Evolutionary conservation across 805 yeast genomes (phyloP), one percentile per base, ranked within the genome.

Genomic region (Kregervanrija pseudodelftensis): DNA sequence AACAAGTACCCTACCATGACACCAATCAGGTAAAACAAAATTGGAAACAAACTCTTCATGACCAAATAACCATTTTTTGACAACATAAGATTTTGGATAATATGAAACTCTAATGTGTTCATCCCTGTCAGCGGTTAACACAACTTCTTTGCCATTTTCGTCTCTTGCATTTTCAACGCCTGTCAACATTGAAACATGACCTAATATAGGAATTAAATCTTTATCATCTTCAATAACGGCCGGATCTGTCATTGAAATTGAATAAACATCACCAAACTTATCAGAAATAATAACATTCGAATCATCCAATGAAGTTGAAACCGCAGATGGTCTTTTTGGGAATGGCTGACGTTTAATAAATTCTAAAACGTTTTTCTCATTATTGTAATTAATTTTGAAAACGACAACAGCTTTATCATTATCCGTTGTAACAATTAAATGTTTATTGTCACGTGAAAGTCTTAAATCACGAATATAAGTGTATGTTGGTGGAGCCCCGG

Each of bases 121-220:
- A 64, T 93, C 99, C 65, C 99, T 76, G 67, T 93, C 99, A 34
- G 90, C 80, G 1, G 95, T 80, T 44, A 91, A 71, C 12, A 90
- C 61, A 48, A 65, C 83, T 49, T 72, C 69, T 47, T 75, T 74
- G 8, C 71, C 74, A 14, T 52, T 40, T 30, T 69, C 63, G 37
- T 64, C 60, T 3, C 56, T 54, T 11, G 73, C 69, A 28, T 80
- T 67, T 30, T 72, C 57, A 2, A 90, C 74, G 50, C 81, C 88
- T n/a, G 95, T 85, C 49, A 93, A 74, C 96, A 93, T 88, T 3
- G 97, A 90, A 5, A 93, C 98, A 64, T 93, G 99, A 8, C 99
- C 99, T 43, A 91, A 67, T 7, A 91, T 72, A 2, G 97, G 97
- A 34, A 69, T 74, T 37, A 77, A 61, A 39, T 74, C 76, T 4